Conservation (phyloP, 139 green algal genomes). For the Picochlorum sp. region DNA sequence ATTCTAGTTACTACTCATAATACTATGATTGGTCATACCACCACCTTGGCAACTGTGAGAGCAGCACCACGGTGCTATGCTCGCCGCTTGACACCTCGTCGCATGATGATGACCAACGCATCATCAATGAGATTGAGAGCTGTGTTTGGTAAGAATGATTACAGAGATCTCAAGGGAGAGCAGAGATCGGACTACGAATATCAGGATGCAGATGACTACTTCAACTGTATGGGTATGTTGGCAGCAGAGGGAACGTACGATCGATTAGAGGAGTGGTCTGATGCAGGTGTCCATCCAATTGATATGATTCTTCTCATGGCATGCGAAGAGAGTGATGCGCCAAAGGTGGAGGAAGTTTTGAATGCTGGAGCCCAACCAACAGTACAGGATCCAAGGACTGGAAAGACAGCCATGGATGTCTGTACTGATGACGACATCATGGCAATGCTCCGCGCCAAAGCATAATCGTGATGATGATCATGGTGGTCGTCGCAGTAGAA, state of each 20-base stretch:
- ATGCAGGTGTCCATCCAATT: conserved; percentile 59
- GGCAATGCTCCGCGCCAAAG: conserved; percentile 32
- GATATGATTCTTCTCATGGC: conserved; percentile 91
- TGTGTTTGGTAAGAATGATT: conserved; percentile 1
- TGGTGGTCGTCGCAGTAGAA: too few relatives aligned
- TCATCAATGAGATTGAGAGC: too few relatives aligned
- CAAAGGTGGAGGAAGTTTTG: conserved; percentile 91
- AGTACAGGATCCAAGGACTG: conserved; percentile 50
- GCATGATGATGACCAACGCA: not conserved
- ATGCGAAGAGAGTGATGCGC: conserved; percentile 71
- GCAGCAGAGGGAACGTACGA: conserved; percentile 76
- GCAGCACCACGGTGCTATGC: conserved; percentile 4
- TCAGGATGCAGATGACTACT: conserved; percentile 88
- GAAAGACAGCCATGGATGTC: conserved; percentile 60
- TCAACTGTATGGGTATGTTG: conserved; percentile 97
- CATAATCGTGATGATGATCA: too few relatives aligned
- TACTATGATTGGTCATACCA: too few relatives aligned
- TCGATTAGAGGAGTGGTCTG: conserved; percentile 64
- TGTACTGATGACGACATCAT: conserved; percentile 50
- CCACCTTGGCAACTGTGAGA: not conserved
- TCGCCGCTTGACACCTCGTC: not conserved
- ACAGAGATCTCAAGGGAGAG: conserved; percentile 1
- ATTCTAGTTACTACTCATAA: too few relatives aligned
- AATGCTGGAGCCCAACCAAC: conserved; percentile 48
- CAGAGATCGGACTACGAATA: conserved; percentile 54